phyloP scores from a whole-genome alignment of 2,329 filamentous ascomycete genomes.

The Fusarium sp. region DNA sequence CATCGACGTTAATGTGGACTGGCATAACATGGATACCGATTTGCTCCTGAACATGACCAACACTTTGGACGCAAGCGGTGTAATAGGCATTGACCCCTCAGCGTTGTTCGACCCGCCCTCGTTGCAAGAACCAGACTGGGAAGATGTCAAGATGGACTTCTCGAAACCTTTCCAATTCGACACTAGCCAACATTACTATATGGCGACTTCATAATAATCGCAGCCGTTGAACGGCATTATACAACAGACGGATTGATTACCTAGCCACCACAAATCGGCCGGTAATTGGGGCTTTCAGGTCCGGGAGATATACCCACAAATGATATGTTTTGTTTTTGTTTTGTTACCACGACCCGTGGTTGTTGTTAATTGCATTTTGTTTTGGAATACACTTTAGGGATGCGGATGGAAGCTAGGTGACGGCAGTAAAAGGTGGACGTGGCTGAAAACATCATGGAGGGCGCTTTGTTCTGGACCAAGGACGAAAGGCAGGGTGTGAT shows the following conservation, averaged over 20 bases:
- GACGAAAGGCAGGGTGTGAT: slow-evolving; percentile 4
- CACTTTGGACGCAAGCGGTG: slow-evolving; percentile 33
- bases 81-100: slow-evolving; percentile 40
- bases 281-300: slow-evolving; percentile 30
- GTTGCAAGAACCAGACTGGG: slow-evolving; percentile 54
- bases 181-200: slow-evolving; percentile 50
- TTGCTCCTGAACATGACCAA: slow-evolving; percentile 56
- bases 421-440: slow-evolving; percentile 25
- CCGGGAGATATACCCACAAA: slow-evolving; percentile 47
- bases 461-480: slow-evolving; percentile 17
- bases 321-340: slow-evolving; percentile 35
- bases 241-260: neutral
- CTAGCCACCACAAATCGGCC: slow-evolving; percentile 10
- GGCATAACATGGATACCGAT: slow-evolving; percentile 59
- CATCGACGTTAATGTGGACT: slow-evolving; percentile 64
- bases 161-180: slow-evolving; percentile 65
- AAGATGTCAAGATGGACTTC: slow-evolving; percentile 62
- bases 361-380: slow-evolving; percentile 17
- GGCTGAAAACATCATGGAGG: slow-evolving; percentile 16
- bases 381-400: slow-evolving; percentile 22
- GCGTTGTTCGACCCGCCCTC: slow-evolving; percentile 41
- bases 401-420: slow-evolving; percentile 1
- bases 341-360: slow-evolving; percentile 16
- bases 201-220: slow-evolving; percentile 42
- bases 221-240: slow-evolving; percentile 4